These are phyloP conservation scores for Solanum pinnatisectum DNA, from an alignment of 257 asterid species.

Conservation along the genomic window DNA sequence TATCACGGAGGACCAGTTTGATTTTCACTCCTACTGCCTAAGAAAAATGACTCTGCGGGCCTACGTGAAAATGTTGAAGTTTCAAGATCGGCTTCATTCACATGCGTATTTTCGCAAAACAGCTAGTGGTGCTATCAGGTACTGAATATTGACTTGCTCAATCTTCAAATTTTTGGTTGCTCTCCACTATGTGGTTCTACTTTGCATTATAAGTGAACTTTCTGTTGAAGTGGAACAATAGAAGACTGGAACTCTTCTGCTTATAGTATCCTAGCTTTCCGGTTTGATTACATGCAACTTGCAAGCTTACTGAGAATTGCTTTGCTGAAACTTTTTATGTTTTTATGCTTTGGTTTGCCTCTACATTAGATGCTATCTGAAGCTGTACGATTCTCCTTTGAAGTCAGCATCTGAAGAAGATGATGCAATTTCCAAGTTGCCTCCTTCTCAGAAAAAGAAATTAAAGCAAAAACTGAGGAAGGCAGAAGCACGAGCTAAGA, in stretches of 20 bases:
- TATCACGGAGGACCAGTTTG: conserved; percentile 94
- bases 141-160: background rate
- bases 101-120: conserved; percentile 89
- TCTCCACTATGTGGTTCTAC: background rate
- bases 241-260: background rate
- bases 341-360: background rate
- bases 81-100: conserved; percentile 92
- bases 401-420: conserved; percentile 86
- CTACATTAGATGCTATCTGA: conserved; percentile 78
- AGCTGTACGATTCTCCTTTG: conserved; percentile 77
- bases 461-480: conserved; percentile 90
- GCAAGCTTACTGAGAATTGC: background rate
- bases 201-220: background rate
- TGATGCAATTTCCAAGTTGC: conserved; percentile 72
- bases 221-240: background rate
- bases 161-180: background rate
- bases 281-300: background rate
- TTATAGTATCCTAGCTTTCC: background rate
- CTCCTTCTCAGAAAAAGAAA: conserved; percentile 91
- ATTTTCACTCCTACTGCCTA: conserved; percentile 94
- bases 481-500: conserved; percentile 97
- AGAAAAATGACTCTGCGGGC: conserved; percentile 96
- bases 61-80: conserved; percentile 84
- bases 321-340: background rate
- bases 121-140: conserved; percentile 87